Percentiles rank a stretch among this genome's conserved stretches.
These are phyloP conservation scores for Komagataella kurtzmanii DNA, from an alignment of 805 yeast genomes.

Conservation along the genomic window DNA sequence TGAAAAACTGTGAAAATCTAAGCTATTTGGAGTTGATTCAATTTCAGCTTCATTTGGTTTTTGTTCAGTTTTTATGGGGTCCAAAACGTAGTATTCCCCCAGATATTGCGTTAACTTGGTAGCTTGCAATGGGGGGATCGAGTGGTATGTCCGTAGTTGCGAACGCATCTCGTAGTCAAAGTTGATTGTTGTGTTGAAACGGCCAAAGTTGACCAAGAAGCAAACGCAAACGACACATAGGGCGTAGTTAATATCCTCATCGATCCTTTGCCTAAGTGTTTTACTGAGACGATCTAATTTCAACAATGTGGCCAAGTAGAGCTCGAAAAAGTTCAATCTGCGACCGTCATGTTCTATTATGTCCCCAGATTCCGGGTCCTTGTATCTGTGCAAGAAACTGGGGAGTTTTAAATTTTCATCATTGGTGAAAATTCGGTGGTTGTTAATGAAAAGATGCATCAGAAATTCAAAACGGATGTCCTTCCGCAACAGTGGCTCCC, in stretches of 20 bases:
- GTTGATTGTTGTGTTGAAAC: constrained; percentile 91
- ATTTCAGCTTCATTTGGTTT: not conserved
- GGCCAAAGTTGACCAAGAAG: constrained; percentile 77
- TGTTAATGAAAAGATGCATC: constrained; percentile 47
- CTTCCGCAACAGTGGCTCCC: constrained; percentile 80
- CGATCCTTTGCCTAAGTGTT: constrained; percentile 67
- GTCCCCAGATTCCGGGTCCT: constrained; percentile 11
- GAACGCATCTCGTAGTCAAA: constrained; percentile 94
- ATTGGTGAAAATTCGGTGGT: constrained; percentile 54
- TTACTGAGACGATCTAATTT: constrained; percentile 75
- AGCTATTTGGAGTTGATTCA: not conserved
- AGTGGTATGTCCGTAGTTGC: constrained; percentile 82
- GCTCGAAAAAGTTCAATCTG: constrained; percentile 65
- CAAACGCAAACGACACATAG: constrained; percentile 30
- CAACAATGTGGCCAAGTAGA: constrained; percentile 71
- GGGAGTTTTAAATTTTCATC: constrained; percentile 23
- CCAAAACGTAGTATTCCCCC: constrained; percentile 8
- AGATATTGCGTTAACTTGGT: constrained; percentile 19
- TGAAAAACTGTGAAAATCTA: not conserved
- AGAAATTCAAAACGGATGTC: constrained; percentile 83
- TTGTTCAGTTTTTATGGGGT: not conserved
- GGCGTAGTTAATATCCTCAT: constrained; percentile 34
- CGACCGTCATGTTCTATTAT: constrained; percentile 17
- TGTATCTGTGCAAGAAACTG: constrained; percentile 13
- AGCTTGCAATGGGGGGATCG: constrained; percentile 81